These are phyloP conservation scores for Boletus semigastroideus DNA, from an alignment of 1,284 basidiomycete genomes.

Conservation along the genomic window DNA sequence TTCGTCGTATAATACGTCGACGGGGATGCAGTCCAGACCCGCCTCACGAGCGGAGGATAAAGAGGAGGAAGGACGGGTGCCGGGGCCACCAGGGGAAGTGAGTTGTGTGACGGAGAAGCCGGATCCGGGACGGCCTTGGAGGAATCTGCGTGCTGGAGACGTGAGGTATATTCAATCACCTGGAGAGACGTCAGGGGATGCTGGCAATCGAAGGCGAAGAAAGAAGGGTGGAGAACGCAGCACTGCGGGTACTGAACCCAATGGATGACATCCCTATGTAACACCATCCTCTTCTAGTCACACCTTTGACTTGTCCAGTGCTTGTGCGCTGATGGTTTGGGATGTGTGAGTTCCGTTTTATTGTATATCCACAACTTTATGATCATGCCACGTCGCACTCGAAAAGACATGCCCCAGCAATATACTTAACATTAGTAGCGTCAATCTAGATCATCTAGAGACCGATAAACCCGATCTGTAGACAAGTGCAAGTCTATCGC, in stretches of 20 bases:
- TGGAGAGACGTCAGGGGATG: background rate
- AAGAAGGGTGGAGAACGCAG: background rate
- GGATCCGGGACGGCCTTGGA: slow-evolving; percentile 47
- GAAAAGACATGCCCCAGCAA: slow-evolving; percentile 64
- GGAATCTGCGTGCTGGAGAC: slow-evolving; percentile 38
- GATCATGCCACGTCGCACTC: slow-evolving; percentile 45
- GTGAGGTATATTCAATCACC: slow-evolving; percentile 42
- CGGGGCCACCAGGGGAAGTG: slow-evolving; percentile 42
- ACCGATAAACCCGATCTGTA: background rate
- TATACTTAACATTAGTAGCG: slow-evolving; percentile 40
- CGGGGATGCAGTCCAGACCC: slow-evolving; percentile 32
- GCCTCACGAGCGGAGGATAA: slow-evolving; percentile 36
- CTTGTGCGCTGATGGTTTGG: too few relatives aligned
- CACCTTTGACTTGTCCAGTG: background rate
- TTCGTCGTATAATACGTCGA: slow-evolving; percentile 45
- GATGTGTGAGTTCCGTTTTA: slow-evolving; percentile 34
- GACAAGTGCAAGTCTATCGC: too few relatives aligned
- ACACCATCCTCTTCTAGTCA: background rate
- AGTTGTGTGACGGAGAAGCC: slow-evolving; percentile 29
- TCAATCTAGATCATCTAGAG: background rate
- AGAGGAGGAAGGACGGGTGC: slow-evolving; percentile 42
- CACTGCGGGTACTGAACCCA: background rate
- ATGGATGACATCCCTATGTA: background rate
- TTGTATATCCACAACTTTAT: background rate
- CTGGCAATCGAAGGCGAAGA: background rate